Base-by-base conservation (phyloP, 1,139 yeast genomes). In the Suhomyces yuchorum region DNA sequence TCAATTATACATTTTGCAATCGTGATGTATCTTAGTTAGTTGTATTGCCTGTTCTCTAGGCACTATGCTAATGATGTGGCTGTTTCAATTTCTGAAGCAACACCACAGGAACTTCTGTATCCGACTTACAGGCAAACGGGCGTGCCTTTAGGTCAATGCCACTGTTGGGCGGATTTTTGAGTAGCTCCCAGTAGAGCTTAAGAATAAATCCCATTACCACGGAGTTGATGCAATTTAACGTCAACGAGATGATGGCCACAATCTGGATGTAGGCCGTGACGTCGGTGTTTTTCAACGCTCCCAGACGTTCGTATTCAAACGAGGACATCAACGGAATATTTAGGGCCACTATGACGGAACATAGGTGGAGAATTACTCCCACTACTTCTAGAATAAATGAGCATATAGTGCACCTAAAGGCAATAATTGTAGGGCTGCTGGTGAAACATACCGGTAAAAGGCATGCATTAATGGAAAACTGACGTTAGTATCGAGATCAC, bases 241-340 rank as follows among this genome's bases (percentile, higher is more conserved):
- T 44, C 28, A 59, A 24, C 6, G 55, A 40, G 4, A 52, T 19
- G 5, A 51, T 47, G 1, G 55, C 37, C 15, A 59, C 50, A 1
- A 55, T 46, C 41, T 58, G 61, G 2, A 66, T 50, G 42, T 63
- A 66, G 0, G 53, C 41, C 1, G 76, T 68, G 7, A 72, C 67
- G 34, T 71, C 64, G 1, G 60, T 59, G 43, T 56, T 53, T 1
- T 47, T 51, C 2, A 56, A 44, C 1, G 40, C 40, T 1, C 51
- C 51, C 19, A 46, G 37, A 1, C 51, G 50, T 40, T 63, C 58
- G 41, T 59, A 61, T 28, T 64, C 69, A 43, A 57, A 56, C 58
- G 63, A 65, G 46, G 50, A 60, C 75, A 71, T 68, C 7, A 43
- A 43, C 1, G 58, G 56, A 2, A 56, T 57, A 26, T 55, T 57